phyloP scores from a whole-genome alignment of 2,329 filamentous ascomycete species.

The Calonectria ilicicola region DNA sequence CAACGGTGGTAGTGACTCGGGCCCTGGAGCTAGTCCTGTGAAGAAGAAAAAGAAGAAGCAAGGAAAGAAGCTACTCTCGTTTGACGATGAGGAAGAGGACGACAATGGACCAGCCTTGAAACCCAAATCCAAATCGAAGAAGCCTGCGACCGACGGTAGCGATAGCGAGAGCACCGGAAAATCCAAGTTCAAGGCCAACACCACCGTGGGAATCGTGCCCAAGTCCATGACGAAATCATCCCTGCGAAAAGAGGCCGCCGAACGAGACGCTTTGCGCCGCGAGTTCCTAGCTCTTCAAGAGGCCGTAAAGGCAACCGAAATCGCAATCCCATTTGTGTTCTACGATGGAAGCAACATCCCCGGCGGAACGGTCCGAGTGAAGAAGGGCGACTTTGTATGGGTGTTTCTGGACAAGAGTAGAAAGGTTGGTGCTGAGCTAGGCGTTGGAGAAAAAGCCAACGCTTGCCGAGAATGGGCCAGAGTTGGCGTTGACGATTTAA shows the following conservation, averaged over 20 bases:
- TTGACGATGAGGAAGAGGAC: conserved; percentile 77
- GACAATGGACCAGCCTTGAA: conserved; percentile 56
- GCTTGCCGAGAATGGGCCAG: conserved; percentile 87
- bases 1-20: conserved; percentile 52
- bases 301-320: conserved; percentile 87
- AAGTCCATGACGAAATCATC: conserved; percentile 79
- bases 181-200: conserved; percentile 71
- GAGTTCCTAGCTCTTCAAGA: conserved; percentile 90
- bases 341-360: conserved; percentile 94
- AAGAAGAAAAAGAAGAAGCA: conserved; percentile 59
- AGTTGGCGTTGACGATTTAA: conserved; percentile 93
- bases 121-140: conserved; percentile 47
- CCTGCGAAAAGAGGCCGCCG: conserved; percentile 81
- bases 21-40: conserved; percentile 33
- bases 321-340: conserved; percentile 94
- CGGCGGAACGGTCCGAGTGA: conserved; percentile 85
- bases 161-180: conserved; percentile 35
- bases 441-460: conserved; percentile 77
- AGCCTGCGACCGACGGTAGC: conserved; percentile 50
- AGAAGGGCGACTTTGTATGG: conserved; percentile 95
- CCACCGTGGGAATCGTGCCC: conserved; percentile 72
- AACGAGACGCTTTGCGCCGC: conserved; percentile 80
- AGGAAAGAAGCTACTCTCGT: conserved; percentile 67
- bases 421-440: conserved; percentile 87
- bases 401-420: conserved; percentile 91